These are phyloP conservation scores for Viola pubescens DNA, from an alignment of 441 rosid species.

Conservation along the genomic window DNA sequence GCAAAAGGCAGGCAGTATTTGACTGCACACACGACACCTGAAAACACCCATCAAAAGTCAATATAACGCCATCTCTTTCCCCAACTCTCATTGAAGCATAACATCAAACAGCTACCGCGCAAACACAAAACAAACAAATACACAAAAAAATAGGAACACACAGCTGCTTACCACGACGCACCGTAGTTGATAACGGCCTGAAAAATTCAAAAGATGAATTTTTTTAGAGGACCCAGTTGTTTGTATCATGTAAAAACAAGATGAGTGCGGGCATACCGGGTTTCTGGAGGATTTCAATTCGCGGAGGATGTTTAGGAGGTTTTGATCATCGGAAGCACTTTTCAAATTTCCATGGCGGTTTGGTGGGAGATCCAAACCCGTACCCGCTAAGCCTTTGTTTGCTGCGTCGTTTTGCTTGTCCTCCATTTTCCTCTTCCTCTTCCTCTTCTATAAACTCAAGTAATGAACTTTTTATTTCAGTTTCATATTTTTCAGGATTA, in stretches of 20 bases:
- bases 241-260: neutral
- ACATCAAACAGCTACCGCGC: conserved; percentile 44
- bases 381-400: conserved; percentile 29
- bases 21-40: conserved; percentile 90
- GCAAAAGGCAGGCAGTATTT: conserved; percentile 70
- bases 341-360: conserved; percentile 50
- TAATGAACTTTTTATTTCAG: too few species aligned
- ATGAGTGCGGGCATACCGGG: conserved; percentile 23
- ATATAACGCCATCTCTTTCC: neutral
- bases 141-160: neutral
- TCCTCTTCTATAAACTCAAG: neutral
- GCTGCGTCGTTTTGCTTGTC: conserved; percentile 2
- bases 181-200: conserved; percentile 80
- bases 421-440: conserved; percentile 21
- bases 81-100: conserved; percentile 22
- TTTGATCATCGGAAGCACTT: conserved; percentile 45
- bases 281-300: conserved; percentile 46
- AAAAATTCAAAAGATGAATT: conserved; percentile 7
- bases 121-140: neutral
- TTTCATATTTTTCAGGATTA: too few species aligned
- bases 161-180: conserved; percentile 54
- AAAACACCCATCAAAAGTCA: conserved; percentile 5
- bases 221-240: neutral
- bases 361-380: conserved; percentile 27
- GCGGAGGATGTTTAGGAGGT: conserved; percentile 34